These are phyloP conservation scores for Mycosphaerella arachidis DNA, from an alignment of 2,329 filamentous ascomycete species.

Conservation along the genomic window DNA sequence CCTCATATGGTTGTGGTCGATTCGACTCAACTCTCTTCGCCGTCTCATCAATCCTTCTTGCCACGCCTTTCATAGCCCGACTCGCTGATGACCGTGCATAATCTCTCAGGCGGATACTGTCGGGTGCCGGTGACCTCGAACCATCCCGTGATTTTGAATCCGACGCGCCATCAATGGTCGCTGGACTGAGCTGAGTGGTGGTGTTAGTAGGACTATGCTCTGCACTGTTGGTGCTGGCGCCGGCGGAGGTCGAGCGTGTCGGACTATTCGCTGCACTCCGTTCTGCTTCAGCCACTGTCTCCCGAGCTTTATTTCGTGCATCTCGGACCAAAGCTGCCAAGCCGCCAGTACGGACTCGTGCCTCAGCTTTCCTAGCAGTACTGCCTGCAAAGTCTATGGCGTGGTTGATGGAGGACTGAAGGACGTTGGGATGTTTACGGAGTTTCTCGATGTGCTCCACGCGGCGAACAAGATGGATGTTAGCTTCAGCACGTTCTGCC, in stretches of 20 bases:
- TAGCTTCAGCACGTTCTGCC: constrained; percentile 44
- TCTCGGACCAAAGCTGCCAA: constrained; percentile 20
- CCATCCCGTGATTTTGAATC: not conserved
- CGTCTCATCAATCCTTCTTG: constrained; percentile 16
- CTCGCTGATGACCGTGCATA: constrained; percentile 17
- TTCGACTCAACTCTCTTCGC: constrained; percentile 16
- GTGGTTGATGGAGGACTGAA: constrained; percentile 19
- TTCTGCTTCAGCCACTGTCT: constrained; percentile 17
- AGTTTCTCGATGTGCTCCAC: constrained; percentile 39
- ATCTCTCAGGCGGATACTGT: constrained; percentile 12
- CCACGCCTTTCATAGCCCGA: constrained; percentile 17
- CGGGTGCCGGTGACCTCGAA: constrained; percentile 7
- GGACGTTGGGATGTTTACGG: constrained; percentile 20
- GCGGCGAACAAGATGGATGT: constrained; percentile 53
- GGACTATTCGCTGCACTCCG: constrained; percentile 4
- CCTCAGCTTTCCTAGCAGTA: constrained; percentile 17
- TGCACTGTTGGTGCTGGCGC: not conserved
- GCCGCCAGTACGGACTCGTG: constrained; percentile 16
- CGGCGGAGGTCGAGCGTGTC: not conserved
- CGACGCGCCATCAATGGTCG: not conserved
- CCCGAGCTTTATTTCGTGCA: constrained; percentile 18
- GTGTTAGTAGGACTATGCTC: not conserved
- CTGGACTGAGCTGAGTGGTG: not conserved
- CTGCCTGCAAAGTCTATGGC: constrained; percentile 22
- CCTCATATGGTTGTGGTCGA: constrained; percentile 16